Evolutionary conservation across 2,329 filamentous ascomycete genomes (phyloP).

Genomic region (Aspergillus sp.): DNA sequence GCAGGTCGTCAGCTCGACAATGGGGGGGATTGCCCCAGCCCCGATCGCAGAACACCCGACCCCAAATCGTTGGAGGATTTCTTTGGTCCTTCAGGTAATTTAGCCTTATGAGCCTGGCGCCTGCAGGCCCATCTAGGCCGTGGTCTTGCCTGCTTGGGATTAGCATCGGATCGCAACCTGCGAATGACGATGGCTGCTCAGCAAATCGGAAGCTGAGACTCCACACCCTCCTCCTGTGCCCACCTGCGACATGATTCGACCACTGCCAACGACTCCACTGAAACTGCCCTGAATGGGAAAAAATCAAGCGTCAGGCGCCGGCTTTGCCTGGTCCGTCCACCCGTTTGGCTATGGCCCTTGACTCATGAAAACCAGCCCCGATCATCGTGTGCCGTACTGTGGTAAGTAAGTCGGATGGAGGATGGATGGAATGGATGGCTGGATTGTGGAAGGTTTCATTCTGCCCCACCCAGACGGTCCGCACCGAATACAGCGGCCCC

Average conservation of each 20-base stretch:
- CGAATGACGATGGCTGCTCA: not conserved
- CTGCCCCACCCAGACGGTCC: slow-evolving; percentile 19
- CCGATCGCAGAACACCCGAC: not conserved
- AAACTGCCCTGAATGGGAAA: not conserved
- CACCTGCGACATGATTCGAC: not conserved
- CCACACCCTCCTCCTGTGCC: not conserved
- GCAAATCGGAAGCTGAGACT: not conserved
- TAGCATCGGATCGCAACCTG: not conserved
- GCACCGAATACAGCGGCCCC: slow-evolving; percentile 21
- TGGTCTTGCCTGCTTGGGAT: not conserved
- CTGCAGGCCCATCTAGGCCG: not conserved
- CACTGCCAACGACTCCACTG: not conserved
- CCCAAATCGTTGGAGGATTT: not conserved
- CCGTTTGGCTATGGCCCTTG: not conserved
- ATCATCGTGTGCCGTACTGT: not conserved
- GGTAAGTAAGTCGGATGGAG: not conserved
- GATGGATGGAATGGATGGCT: not conserved
- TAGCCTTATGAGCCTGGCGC: slow-evolving; percentile 2
- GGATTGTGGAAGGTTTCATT: slow-evolving; percentile 6
- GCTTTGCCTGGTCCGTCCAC: slow-evolving; percentile 1
- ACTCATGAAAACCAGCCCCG: not conserved
- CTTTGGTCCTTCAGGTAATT: slow-evolving; percentile 8
- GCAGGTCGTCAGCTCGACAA: not conserved
- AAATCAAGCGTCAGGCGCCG: not conserved
- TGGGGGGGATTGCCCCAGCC: not conserved